Base-by-base conservation (phyloP, 495 filamentous ascomycete species). In the Glarea lozoyensis region DNA sequence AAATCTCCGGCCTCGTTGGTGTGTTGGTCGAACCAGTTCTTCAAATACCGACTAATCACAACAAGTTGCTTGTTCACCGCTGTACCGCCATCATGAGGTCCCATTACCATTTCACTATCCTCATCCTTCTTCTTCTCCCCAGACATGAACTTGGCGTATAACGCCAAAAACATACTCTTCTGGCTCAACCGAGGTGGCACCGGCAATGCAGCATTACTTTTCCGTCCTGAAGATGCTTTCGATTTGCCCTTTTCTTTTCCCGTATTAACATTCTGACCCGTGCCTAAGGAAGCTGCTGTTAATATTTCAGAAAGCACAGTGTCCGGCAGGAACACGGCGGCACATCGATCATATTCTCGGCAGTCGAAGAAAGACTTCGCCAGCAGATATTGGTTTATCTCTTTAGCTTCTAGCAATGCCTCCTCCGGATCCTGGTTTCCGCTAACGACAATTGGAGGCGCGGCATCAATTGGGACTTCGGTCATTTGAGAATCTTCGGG, bases 81-180 rank as follows among this genome's bases (percentile, higher is more conserved):
- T 33, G 76, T 73, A 0, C 87, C 88, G 12, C 84, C 78, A 60
- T 99, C 93, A 23, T 86, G 76, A 0, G 93, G 93, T 0, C 93
- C 93, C 59, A 99, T 71, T 5, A 99, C 84, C 87, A 95, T 97
- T 64, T 99, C 93, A 19, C 84, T 84, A 23, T 96, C 93, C 56
- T 99, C 93, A 58, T 95, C 83, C 60, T 86, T 94, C 39, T 83
- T 76, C 67, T 99, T 99, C 66, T 97, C 93, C 2, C 93, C 93
- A 1, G 90, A 81, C 41, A 99, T 73, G 54, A 84, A 88, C 47
- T 87, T 93, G 16, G 93, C 84, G 51, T 99, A 99, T 11, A 97
- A 68, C 1, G 87, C 81, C 25, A 99, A 69, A 56, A 99, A 99
- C n/a, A 94, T 57, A 12, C 88, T 82, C 56, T 87, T 90, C 58